Conservation (phyloP, 768 basidiomycete species). For the Aureoboletus auriporus region DNA sequence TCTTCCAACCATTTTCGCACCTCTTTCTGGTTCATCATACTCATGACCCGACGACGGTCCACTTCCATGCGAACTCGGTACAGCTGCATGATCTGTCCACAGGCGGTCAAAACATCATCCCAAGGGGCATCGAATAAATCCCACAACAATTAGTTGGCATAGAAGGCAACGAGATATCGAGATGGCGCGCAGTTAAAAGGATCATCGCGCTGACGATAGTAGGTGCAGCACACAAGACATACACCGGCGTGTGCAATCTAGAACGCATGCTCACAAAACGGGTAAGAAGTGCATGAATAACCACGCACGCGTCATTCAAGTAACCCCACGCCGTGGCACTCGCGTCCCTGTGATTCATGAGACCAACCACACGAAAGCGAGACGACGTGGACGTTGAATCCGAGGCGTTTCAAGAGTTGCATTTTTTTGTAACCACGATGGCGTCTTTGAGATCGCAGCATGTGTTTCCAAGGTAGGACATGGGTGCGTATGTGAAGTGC, state of each 20-base stretch:
- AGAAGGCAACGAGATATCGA: constrained; percentile 72
- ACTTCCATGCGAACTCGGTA: constrained; percentile 53
- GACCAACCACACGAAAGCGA: constrained; percentile 84
- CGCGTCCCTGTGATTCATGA: constrained; percentile 65
- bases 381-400: constrained; percentile 91
- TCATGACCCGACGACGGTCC: constrained; percentile 46
- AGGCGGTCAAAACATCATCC: constrained; percentile 85
- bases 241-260: constrained; percentile 91
- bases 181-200: constrained; percentile 68
- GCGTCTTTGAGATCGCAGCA: constrained; percentile 96
- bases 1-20: constrained; percentile 80
- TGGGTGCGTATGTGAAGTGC: constrained; percentile 69
- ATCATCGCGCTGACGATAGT: constrained; percentile 90
- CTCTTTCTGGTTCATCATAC: constrained; percentile 69
- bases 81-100: constrained; percentile 80
- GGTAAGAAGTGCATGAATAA: background rate
- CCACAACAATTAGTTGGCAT: constrained; percentile 77
- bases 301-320: constrained; percentile 90
- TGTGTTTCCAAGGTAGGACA: constrained; percentile 83
- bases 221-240: constrained; percentile 83
- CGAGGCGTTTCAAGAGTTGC: constrained; percentile 94
- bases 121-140: constrained; percentile 87
- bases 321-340: constrained; percentile 89
- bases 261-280: background rate
- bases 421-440: constrained; percentile 92